Percentiles rank a stretch among this genome's conserved stretches.
These are phyloP conservation scores for Blastobotrys proliferans DNA, from an alignment of 1,139 yeast genomes.

Conservation along the genomic window DNA sequence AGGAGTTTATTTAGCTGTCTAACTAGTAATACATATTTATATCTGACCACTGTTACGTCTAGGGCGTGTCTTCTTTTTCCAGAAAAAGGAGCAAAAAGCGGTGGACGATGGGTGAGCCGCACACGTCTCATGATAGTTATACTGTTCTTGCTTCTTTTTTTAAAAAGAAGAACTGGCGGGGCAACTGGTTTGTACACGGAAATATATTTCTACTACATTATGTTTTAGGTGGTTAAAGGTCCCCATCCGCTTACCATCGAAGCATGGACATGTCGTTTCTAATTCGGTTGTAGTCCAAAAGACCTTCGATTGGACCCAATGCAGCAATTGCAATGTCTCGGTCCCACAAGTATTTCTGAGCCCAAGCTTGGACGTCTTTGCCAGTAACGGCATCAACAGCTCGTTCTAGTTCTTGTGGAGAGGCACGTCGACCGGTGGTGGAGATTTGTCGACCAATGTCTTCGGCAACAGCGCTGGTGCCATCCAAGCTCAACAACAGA, in stretches of 20 bases:
- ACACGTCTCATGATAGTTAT: too few species aligned
- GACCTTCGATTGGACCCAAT: slow-evolving; percentile 68
- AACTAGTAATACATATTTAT: too few species aligned
- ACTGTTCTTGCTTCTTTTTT: too few species aligned
- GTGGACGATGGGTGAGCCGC: too few species aligned
- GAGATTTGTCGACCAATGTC: slow-evolving; percentile 97
- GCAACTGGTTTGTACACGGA: too few species aligned
- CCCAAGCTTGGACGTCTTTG: slow-evolving; percentile 83
- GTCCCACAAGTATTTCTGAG: slow-evolving; percentile 71
- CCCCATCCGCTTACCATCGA: slow-evolving; percentile 27
- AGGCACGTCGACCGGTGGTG: slow-evolving; percentile 84
- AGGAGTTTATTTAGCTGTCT: slow-evolving; percentile 3
- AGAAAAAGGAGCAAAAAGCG: too few species aligned
- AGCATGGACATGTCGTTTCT: slow-evolving; percentile 41
- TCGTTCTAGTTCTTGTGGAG: slow-evolving; percentile 89
- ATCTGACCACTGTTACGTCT: too few species aligned
- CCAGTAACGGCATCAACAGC: slow-evolving; percentile 75
- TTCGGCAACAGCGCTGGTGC: slow-evolving; percentile 94
- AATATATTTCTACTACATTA: too few species aligned
- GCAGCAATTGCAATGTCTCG: slow-evolving; percentile 89
- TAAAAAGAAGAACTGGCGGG: too few species aligned
- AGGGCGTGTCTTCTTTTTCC: too few species aligned
- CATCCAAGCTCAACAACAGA: slow-evolving; percentile 80
- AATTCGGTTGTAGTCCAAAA: slow-evolving; percentile 58
- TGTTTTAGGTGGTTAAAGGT: too few species aligned